These are phyloP conservation scores for Colletotrichum eremochloae DNA, from an alignment of 2,329 filamentous ascomycete species.

Conservation along the genomic window DNA sequence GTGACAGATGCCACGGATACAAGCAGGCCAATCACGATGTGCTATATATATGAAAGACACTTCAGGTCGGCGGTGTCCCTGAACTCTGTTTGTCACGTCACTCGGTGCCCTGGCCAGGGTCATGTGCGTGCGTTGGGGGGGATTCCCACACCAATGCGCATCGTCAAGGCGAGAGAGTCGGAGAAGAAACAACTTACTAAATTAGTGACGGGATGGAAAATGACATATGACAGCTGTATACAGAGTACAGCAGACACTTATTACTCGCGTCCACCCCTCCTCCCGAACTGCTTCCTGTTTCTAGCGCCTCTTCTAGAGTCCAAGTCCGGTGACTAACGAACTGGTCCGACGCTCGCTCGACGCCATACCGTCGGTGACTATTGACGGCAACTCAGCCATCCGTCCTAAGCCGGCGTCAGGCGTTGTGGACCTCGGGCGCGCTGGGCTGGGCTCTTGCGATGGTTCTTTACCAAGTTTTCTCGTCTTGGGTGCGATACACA, in stretches of 20 bases:
- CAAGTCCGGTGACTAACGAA: neutral
- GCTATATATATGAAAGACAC: too few species aligned
- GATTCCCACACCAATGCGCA: too few species aligned
- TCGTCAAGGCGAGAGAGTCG: neutral
- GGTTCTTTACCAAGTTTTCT: neutral
- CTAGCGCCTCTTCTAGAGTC: conserved; percentile 11
- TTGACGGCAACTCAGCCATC: conserved; percentile 6
- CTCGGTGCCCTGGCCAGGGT: neutral
- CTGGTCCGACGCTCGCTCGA: neutral
- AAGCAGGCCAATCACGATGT: too few species aligned
- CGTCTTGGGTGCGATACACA: neutral
- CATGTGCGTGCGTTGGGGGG: conserved; percentile 1
- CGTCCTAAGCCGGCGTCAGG: neutral
- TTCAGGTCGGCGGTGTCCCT: neutral
- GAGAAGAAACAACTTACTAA: neutral
- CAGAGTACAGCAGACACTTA: neutral
- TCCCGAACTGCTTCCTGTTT: neutral
- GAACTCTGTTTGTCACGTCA: neutral
- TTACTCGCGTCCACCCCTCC: neutral
- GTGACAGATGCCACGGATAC: too few species aligned
- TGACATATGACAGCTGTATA: conserved; percentile 3
- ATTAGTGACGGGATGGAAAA: neutral
- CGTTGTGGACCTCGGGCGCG: neutral
- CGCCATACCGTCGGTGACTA: conserved; percentile 10
- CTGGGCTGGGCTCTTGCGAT: neutral